Evolutionary conservation across 108 stramenopile genomes (phyloP), one percentile per base, ranked within the genome.

Genomic region (Nitzschia putrida): DNA sequence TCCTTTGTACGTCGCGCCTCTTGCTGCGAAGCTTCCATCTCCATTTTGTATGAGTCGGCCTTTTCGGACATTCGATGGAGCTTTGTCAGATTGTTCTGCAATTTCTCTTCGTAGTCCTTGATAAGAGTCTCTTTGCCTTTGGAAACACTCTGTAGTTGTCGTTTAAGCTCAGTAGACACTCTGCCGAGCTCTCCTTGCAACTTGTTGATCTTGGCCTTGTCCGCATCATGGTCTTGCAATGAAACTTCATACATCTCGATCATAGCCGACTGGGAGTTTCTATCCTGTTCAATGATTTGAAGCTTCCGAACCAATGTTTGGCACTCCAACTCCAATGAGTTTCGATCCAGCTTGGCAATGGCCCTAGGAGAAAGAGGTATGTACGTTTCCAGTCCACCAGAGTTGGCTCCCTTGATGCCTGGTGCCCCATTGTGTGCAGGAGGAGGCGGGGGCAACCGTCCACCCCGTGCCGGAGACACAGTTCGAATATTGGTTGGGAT

Each of bases 261-360:
- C 42, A 70, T 71, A 12, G 74, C 68, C 16, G 66, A 25, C 0
- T 80, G 71, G 6, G 74, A 69, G 26, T 61, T 51, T 43, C 64
- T 68, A 40, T 84, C 83, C 24, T 76, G 69, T 18, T 74, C 71
- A 9, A 85, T 45, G 47, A 81, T 72, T 63, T 85, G 71, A 25
- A 81, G 51, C 49, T 81, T 68, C 8, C 80, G 77, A 23, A 72
- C 64, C 40, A 85, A 65, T 0, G 66, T 79, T 71, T 85, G 84
- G 24, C 76, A 71, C 55, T 85, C 77, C 41, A 85, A 61, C 70
- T 85, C 84, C 16, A 85, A 58, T 26, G 77, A 69, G 23, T 73
- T 76, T 50, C 84, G 73, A 57, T 81, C 84, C 60, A 85, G 34
- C 53, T 65, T 68, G 14, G 76, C 68, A 53, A 85, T 76, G 8